Evolutionary conservation across 768 basidiomycete species (phyloP), one percentile per base, ranked within the genome.

Genomic region (Lactifluus piperatus): DNA sequence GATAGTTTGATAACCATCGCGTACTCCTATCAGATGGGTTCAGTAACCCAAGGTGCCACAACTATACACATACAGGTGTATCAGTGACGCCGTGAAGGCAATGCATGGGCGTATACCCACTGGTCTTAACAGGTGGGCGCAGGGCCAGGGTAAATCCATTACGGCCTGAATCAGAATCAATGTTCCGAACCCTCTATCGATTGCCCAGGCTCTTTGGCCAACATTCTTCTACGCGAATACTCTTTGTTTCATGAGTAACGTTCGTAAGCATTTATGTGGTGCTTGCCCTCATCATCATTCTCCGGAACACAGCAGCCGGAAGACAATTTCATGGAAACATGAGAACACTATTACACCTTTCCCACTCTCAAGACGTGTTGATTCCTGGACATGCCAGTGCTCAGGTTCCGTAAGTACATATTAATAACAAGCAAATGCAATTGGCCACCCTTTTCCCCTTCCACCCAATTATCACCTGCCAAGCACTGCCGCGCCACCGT

Each of bases 371-470:
- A 39, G 47, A 14, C 18, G 30, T 56, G 13, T 49, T 5, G 6
- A n/a, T 43, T 43, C 47, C 22, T 37, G 14, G 32, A 51, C 22
- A 4, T 57, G 30, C 30, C 30, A 32, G 7, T 32, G 43, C 10
- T 46, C 24, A 27, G 7, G n/a, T 26, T 45, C 32, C 7, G 32
- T 18, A 30, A 5, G 22, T 8, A 18, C 34, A n/a, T 20, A 47
- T 44, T 27, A 47, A 46, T n/a, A 37, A 24, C 22, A 37, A 37
- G 5, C 44, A 34, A 20, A 10, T 24, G 37, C n/a, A 13, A 36
- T 20, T 49, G 48, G 56, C 37, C 16, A 29, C 72, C 56, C 57
- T 73, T 11, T 18, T 39, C 4, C 11, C 41, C 18, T 37, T 52
- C 37, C 37, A 20, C 37, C 48, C 52, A 36, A 29, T 36, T 48